Evolutionary conservation across 108 stramenopile genomes (phyloP).

Genomic region (Licmophora abbreviata): DNA sequence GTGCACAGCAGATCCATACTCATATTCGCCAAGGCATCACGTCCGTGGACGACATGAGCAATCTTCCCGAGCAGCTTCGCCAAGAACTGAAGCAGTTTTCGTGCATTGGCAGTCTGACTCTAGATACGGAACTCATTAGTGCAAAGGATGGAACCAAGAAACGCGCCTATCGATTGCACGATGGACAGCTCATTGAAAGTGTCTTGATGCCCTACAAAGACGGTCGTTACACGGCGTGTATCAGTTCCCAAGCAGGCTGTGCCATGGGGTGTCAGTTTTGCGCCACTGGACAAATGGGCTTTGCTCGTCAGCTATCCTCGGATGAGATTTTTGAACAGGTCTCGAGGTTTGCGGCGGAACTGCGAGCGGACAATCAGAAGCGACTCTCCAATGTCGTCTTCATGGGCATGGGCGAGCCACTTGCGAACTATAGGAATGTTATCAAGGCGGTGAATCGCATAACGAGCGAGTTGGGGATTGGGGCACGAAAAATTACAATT

Average conservation of each 20-base stretch:
- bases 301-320: conserved; percentile 82
- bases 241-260: conserved; percentile 94
- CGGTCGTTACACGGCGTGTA: conserved; percentile 93
- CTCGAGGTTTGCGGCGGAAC: conserved; percentile 58
- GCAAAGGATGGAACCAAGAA: conserved; percentile 94
- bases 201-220: conserved; percentile 97
- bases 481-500: conserved; percentile 89
- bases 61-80: conserved; percentile 73
- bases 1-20: conserved; percentile 79
- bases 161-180: conserved; percentile 78
- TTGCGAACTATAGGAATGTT: conserved; percentile 93
- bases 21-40: conserved; percentile 76
- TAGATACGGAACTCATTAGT: conserved; percentile 55
- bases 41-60: conserved; percentile 73
- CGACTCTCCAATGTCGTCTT: conserved; percentile 87
- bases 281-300: conserved; percentile 95
- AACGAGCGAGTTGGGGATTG: conserved; percentile 86
- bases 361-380: conserved; percentile 20
- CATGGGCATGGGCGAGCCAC: conserved; percentile 95
- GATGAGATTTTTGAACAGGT: conserved; percentile 93
- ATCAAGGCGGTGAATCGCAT: conserved; percentile 78
- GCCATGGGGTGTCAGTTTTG: conserved; percentile 92
- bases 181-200: conserved; percentile 92
- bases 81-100: conserved; percentile 29
- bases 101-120: conserved; percentile 35